Conservation (phyloP, 768 basidiomycete species). For the Mycena maculata region DNA sequence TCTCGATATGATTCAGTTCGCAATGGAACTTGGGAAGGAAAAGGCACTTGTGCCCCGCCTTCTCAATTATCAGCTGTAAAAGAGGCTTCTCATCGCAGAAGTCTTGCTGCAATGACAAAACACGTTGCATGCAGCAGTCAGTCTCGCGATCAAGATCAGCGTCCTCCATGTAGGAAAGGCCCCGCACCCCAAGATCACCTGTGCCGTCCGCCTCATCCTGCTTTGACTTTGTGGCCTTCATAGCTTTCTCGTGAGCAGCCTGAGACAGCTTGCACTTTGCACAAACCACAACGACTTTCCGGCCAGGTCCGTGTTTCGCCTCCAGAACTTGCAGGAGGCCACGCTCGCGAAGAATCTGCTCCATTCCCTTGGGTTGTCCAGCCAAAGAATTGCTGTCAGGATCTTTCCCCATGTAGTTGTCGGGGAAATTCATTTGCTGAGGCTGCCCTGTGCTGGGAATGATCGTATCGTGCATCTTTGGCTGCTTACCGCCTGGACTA, state of each 20-base stretch:
- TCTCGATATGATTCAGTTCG: constrained; percentile 22
- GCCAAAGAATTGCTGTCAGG: constrained; percentile 1
- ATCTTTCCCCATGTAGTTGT: background rate
- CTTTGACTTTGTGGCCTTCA: constrained; percentile 16
- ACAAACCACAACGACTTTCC: constrained; percentile 6
- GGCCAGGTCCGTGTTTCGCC: background rate
- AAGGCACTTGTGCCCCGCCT: constrained; percentile 22
- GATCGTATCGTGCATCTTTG: constrained; percentile 19
- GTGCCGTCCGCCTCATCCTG: constrained; percentile 1
- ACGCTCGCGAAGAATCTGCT: constrained; percentile 24
- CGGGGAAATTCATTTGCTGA: constrained; percentile 9
- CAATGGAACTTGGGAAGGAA: too few relatives aligned
- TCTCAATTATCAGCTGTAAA: constrained; percentile 20
- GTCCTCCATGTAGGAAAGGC: constrained; percentile 8
- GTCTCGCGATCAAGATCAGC: background rate
- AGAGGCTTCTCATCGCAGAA: constrained; percentile 15
- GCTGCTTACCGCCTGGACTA: constrained; percentile 8
- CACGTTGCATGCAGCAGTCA: constrained; percentile 26
- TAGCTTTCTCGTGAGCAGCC: constrained; percentile 17
- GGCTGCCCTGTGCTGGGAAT: constrained; percentile 10
- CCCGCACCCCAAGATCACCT: background rate
- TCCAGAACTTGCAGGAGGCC: constrained; percentile 1
- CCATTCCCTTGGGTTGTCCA: constrained; percentile 23
- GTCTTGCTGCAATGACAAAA: constrained; percentile 7
- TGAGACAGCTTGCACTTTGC: constrained; percentile 16